These are phyloP conservation scores for Cucurbita ficifolia DNA, from an alignment of 306 rosid species.

Conservation along the genomic window DNA sequence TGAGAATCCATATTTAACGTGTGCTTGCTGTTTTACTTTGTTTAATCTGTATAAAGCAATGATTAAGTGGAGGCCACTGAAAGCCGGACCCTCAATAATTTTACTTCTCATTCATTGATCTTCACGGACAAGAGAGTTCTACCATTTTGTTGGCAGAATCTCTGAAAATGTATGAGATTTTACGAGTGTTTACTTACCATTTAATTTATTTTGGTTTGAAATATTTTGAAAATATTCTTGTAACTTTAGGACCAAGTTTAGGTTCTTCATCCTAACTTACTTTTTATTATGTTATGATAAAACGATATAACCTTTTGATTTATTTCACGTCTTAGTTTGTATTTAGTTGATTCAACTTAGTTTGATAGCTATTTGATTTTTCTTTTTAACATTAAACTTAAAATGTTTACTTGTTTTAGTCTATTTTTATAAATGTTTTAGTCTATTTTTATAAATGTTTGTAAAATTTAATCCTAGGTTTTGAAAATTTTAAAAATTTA, in stretches of 20 bases:
- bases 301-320: too few relatives aligned
- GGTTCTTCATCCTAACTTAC: not conserved
- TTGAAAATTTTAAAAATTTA: too few relatives aligned
- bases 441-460: too few relatives aligned
- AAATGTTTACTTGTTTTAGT: too few relatives aligned
- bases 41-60: not conserved
- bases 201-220: not conserved
- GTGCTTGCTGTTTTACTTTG: not conserved
- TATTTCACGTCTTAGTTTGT: too few relatives aligned
- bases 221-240: not conserved
- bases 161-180: not conserved
- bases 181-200: not conserved
- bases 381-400: too few relatives aligned
- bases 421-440: too few relatives aligned
- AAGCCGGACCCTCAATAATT: not conserved
- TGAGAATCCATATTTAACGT: not conserved
- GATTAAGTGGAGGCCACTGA: not conserved
- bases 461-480: too few relatives aligned
- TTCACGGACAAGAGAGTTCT: not conserved
- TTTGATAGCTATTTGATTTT: too few relatives aligned
- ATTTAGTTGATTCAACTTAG: too few relatives aligned
- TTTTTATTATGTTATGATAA: not conserved
- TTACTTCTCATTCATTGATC: not conserved
- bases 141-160: not conserved
- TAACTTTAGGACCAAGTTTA: not conserved